Evolutionary conservation across 1,284 basidiomycete species (phyloP).

Genomic region (Apiotrichum laibachii): DNA sequence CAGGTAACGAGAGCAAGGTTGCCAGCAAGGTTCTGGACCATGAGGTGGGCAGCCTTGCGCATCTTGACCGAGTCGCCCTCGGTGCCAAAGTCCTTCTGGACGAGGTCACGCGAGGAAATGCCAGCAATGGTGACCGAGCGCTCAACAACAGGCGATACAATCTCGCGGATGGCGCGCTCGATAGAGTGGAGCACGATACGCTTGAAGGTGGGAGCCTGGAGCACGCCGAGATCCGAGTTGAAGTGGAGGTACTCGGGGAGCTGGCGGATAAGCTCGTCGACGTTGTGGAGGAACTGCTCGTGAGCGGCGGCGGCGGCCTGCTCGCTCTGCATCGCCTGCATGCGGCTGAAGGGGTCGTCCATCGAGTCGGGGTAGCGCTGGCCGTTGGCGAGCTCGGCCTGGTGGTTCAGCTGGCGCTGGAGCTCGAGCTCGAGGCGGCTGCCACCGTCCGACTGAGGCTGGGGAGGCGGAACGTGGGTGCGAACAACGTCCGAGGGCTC

Average conservation of each 20-base stretch:
- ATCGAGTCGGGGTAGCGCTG: constrained; percentile 31
- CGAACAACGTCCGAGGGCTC: constrained; percentile 78
- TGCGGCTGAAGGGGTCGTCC: constrained; percentile 40
- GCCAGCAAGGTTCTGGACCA: constrained; percentile 96
- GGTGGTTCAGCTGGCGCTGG: constrained; percentile 38
- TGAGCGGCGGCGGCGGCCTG: constrained; percentile 49
- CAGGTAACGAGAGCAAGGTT: constrained; percentile 96
- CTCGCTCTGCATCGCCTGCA: constrained; percentile 48
- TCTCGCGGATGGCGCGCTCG: constrained; percentile 94
- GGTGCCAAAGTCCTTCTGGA: constrained; percentile 94
- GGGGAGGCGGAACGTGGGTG: constrained; percentile 44
- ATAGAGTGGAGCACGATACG: constrained; percentile 87
- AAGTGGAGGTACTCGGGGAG: constrained; percentile 76
- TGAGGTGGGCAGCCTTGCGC: constrained; percentile 86
- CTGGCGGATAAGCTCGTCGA: constrained; percentile 62
- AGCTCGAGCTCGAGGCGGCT: constrained; percentile 44
- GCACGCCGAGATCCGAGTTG: constrained; percentile 59
- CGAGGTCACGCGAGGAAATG: constrained; percentile 93
- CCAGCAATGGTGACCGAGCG: constrained; percentile 99
- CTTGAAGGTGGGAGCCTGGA: constrained; percentile 78
- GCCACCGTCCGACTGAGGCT: constrained; percentile 39
- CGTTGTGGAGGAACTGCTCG: constrained; percentile 47
- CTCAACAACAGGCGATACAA: constrained; percentile 96
- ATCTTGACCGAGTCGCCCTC: constrained; percentile 89
- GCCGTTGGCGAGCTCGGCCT: constrained; percentile 16